These are phyloP conservation scores for Apiospora sp. DNA, from an alignment of 2,329 filamentous ascomycete species.

Conservation along the genomic window DNA sequence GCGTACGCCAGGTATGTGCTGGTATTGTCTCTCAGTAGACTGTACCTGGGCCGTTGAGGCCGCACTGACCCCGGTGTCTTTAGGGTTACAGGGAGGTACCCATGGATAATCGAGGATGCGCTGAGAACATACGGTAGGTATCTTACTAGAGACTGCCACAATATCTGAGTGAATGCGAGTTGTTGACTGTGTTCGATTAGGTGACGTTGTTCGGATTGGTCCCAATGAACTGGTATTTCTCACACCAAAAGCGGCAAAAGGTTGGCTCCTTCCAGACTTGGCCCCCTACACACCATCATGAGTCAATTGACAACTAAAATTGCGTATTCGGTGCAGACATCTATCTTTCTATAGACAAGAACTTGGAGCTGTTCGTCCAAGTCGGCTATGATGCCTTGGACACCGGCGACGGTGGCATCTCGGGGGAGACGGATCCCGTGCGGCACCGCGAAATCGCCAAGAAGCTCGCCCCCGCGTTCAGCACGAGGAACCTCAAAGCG, in stretches of 20 bases:
- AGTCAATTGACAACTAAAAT: too few relatives aligned
- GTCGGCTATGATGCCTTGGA: slow-evolving; percentile 3
- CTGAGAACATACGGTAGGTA: neutral
- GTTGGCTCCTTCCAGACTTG: neutral
- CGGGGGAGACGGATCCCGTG: neutral
- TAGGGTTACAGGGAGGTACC: neutral
- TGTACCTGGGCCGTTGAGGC: neutral
- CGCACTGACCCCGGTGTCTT: neutral
- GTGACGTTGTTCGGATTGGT: neutral
- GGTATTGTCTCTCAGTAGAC: neutral
- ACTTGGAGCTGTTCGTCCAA: neutral
- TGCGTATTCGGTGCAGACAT: neutral
- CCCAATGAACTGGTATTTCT: neutral
- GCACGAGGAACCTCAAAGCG: neutral
- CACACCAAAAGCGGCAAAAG: neutral
- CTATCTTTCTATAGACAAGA: neutral
- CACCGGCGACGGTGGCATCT: neutral
- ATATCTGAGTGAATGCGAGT: too few relatives aligned
- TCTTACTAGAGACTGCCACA: too few relatives aligned
- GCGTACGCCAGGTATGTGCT: slow-evolving; percentile 28
- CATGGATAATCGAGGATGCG: neutral
- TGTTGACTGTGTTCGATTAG: neutral
- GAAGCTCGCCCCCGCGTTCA: neutral
- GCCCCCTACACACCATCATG: too few relatives aligned
- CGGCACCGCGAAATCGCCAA: neutral